Base-by-base conservation (phyloP, 352 stramenopile species). In the Pythium biforme region DNA sequence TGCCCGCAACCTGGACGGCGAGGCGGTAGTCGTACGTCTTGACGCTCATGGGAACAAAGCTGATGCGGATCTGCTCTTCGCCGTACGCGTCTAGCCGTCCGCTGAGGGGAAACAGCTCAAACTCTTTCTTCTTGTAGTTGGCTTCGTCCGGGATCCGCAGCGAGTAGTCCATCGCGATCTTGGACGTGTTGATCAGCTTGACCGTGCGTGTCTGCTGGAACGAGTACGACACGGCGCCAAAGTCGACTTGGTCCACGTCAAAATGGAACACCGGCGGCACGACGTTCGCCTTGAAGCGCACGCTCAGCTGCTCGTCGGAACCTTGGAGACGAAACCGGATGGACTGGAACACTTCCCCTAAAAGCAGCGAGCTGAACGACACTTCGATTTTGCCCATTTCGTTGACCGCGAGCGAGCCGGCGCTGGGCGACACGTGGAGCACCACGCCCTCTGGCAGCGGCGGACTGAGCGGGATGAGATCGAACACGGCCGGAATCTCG, bases 251-350 rank as follows among this genome's bases (percentile, higher is more conserved):
- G 26, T 97, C 86, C 7, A 81, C 64, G 56, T 98, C 84, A 39
- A 98, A 97, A 46, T 95, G 83, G 51, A 98, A 97, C 10, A 97
- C 96, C 10, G 95, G 95, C 7, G 90, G 92, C 37, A 98, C 94
- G 33, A 98, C 90, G 15, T 75, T 75, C 25, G 93, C 93, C 45
- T 95, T 97, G 59, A 98, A 86, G 7, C 87, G 83, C 56, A 85
- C 86, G 19, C 53, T 60, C 1, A 98, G 68, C 37, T 89, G 75
- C 8, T 97, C 85, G 23, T 96, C 81, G 3, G 87, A 97, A 0
- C 94, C 95, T 14, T 90, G 73, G 14, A 98, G 77, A 0, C 74
- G 63, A 54, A 98, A 97, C 29, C 70, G 71, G 58, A 98, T 85
- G 26, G 73, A 68, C 33, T 97, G 72, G 27, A 88, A 92, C 22